Evolutionary conservation across 306 rosid genomes (phyloP), one percentile per base, ranked within the genome.

Genomic region (Gleditsia sinensis): DNA sequence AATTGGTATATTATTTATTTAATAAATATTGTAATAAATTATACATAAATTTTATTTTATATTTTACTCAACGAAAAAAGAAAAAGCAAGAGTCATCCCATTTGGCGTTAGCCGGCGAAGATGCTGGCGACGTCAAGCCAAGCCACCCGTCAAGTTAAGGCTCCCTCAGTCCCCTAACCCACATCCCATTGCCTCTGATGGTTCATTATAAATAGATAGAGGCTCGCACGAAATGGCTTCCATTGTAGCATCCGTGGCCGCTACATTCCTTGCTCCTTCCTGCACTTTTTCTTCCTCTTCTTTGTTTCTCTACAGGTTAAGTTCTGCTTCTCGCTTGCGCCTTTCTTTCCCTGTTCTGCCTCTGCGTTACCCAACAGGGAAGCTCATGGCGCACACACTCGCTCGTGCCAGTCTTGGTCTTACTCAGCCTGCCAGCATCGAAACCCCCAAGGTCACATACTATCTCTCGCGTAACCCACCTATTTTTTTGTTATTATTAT

Each of bases 391-490:
- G 75, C 89, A 82, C 77, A 72, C 87, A 17, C 81, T 87, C 17
- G 86, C 95, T 11, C 70, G 28, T 54, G 91, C 96, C 86, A 86
- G 57, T 79, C 98, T 93, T 34, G 98, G 98, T 84, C 96, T 93
- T 75, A 93, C 98, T 67, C 70, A 74, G 32, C 95, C 98, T 11
- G 49, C 86, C 58, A 48, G 21, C 48, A 60, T 54, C 50, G 86
- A 93, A 50, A 9, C 84, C 17, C 86, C 88, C 3, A 81, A 93
- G 88, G 98, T 91, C 10, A 2, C 32, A 11, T 19, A 53, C 21
- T 1, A 59, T 56, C 74, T 67, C 48, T 53, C 40, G 51, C 27
- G 2, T 53, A 8, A 3, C 59, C 32, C 59, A 23, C 24, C 7
- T 51, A 7, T 20, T 0, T 16, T 7, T 30, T 37, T 7, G 0